Conservation (phyloP, 169 alveolate species). For the Babesia caballi region DNA sequence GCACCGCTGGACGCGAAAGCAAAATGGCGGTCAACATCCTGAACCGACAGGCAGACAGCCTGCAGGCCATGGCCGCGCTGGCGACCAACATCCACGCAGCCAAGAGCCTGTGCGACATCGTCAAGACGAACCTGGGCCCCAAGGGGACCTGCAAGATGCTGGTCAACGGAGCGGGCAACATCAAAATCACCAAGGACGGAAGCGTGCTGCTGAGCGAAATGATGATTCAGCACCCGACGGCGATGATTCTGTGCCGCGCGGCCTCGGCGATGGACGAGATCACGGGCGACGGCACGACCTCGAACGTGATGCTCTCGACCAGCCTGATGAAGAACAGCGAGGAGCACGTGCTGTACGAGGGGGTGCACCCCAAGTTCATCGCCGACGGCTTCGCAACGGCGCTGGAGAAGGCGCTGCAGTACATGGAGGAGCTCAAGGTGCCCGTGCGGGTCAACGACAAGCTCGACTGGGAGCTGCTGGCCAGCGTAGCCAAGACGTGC, state of each 20-base stretch:
- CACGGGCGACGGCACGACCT: conserved; percentile 98
- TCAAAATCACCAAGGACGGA: conserved; percentile 97
- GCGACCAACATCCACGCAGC: conserved; percentile 96
- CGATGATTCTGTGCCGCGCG: conserved; percentile 98
- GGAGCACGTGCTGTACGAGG: conserved; percentile 81
- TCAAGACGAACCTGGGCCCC: conserved; percentile 97
- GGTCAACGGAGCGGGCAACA: conserved; percentile 93
- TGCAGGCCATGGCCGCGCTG: conserved; percentile 93
- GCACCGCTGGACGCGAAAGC: neutral
- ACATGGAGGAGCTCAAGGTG: conserved; percentile 83
- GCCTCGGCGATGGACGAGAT: conserved; percentile 98
- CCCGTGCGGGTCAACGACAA: conserved; percentile 6
- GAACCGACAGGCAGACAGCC: conserved; percentile 94
- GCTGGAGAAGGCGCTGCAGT: conserved; percentile 84
- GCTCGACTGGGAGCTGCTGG: conserved; percentile 86
- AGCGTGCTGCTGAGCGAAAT: conserved; percentile 94
- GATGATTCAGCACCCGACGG: conserved; percentile 99
- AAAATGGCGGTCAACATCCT: conserved; percentile 80
- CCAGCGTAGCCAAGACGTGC: conserved; percentile 92
- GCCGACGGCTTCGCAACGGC: conserved; percentile 95
- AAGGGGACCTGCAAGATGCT: conserved; percentile 98
- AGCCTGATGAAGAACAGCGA: conserved; percentile 86
- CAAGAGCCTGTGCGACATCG: conserved; percentile 93
- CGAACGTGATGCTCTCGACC: conserved; percentile 93
- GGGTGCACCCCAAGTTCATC: conserved; percentile 96